These are phyloP conservation scores for Juncus inflexus DNA, from an alignment of 176 grass and related monocot genomes.

Conservation along the genomic window DNA sequence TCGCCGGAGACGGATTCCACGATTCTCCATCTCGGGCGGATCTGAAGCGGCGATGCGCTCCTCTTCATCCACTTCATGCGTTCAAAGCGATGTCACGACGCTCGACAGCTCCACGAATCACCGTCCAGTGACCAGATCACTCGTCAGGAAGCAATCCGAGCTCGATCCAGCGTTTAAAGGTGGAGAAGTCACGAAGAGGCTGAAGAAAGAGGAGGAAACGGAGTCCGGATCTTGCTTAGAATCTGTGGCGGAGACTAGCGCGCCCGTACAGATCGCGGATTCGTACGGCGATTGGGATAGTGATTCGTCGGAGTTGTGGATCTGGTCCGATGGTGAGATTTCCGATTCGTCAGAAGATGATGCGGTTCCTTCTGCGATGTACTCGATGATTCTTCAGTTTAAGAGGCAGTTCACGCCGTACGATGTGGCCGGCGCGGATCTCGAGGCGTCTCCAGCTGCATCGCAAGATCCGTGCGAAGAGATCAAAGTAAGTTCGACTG, in stretches of 20 bases:
- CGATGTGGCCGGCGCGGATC: neutral
- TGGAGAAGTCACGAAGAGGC: constrained; percentile 10
- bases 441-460: constrained; percentile 9
- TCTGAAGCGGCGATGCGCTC: neutral
- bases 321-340: constrained; percentile 17
- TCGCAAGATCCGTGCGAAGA: constrained; percentile 14
- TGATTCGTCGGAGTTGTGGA: constrained; percentile 16
- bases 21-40: neutral
- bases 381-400: constrained; percentile 23
- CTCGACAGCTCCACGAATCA: constrained; percentile 8
- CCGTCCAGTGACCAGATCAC: constrained; percentile 15
- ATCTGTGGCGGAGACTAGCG: constrained; percentile 18
- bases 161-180: neutral
- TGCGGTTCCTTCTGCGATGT: constrained; percentile 19
- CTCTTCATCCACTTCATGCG: constrained; percentile 17
- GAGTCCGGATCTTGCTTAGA: constrained; percentile 23
- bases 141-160: constrained; percentile 12
- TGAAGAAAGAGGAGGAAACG: constrained; percentile 2
- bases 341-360: constrained; percentile 24
- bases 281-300: constrained; percentile 10
- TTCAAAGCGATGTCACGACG: constrained; percentile 25
- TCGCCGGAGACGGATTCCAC: constrained; percentile 21
- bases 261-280: constrained; percentile 9
- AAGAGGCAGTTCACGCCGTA: constrained; percentile 14
- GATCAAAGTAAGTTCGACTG: constrained; percentile 26